A percentile compares a stretch with the other conserved stretches of the same genome.
phyloP scores from a whole-genome alignment of 257 asterid species.

The Agastache rugosa region DNA sequence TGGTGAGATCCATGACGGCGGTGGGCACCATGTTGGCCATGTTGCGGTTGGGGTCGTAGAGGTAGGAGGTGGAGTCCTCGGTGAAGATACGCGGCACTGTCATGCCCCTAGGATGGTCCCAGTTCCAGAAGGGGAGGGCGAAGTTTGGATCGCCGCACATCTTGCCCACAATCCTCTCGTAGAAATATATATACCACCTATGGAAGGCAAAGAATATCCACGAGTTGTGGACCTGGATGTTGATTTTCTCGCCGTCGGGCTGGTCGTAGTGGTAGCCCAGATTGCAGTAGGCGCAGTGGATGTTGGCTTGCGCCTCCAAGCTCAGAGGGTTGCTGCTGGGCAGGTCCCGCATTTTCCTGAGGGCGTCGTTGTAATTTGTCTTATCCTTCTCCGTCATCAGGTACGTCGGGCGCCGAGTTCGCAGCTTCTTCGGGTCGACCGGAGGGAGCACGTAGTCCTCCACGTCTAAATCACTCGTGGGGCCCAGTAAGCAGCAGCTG shows the following conservation, averaged over 20 bases:
- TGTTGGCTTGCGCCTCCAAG: constrained; percentile 56
- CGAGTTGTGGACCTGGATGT: constrained; percentile 53
- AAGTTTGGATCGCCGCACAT: constrained; percentile 52
- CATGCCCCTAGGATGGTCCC: constrained; percentile 53
- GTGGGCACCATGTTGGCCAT: constrained; percentile 38
- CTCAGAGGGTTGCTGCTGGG: constrained; percentile 48
- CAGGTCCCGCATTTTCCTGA: constrained; percentile 46
- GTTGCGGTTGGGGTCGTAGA: constrained; percentile 41
- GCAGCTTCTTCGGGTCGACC: neutral
- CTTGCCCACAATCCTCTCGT: constrained; percentile 52
- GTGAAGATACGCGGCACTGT: constrained; percentile 34
- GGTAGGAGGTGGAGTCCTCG: constrained; percentile 1
- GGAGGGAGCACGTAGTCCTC: constrained; percentile 42
- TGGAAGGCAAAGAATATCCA: constrained; percentile 59
- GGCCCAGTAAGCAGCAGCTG: constrained; percentile 38
- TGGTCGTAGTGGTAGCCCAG: constrained; percentile 40
- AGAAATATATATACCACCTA: constrained; percentile 55
- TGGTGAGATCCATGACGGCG: constrained; percentile 35
- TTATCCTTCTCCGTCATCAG: constrained; percentile 20
- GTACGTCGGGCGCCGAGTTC: constrained; percentile 38
- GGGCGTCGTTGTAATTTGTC: constrained; percentile 43
- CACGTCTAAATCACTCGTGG: neutral
- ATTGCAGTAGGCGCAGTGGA: constrained; percentile 59
- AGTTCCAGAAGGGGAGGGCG: constrained; percentile 54
- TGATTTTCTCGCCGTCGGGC: constrained; percentile 32